Percentiles rank a stretch among this genome's conserved stretches.
phyloP scores from a whole-genome alignment of 2,329 filamentous ascomycete genomes.

The Paraphoma sp. region DNA sequence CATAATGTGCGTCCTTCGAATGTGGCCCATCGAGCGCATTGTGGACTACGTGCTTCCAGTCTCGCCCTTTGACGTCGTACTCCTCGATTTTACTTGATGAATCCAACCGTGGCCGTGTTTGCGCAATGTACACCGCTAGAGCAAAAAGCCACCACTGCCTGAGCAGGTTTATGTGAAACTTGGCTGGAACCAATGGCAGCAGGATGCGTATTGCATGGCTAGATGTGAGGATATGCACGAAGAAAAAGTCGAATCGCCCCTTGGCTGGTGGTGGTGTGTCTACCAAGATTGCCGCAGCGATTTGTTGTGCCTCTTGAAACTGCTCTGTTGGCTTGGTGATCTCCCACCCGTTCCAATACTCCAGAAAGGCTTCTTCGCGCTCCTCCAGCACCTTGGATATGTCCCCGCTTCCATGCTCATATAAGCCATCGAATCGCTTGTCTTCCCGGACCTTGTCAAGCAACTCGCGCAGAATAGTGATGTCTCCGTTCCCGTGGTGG shows the following conservation, averaged over 20 bases:
- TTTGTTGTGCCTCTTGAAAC: conserved; percentile 72
- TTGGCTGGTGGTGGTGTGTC: conserved; percentile 51
- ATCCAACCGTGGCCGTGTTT: conserved; percentile 68
- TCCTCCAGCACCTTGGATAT: conserved; percentile 71
- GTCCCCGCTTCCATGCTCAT: conserved; percentile 67
- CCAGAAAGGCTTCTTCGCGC: conserved; percentile 73
- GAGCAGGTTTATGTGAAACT: conserved; percentile 76
- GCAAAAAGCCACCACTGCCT: conserved; percentile 90
- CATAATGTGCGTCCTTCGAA: conserved; percentile 79
- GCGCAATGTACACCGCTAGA: conserved; percentile 77
- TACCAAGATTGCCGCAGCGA: conserved; percentile 66
- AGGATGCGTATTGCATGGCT: conserved; percentile 84
- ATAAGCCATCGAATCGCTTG: conserved; percentile 71
- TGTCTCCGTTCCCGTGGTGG: conserved; percentile 51
- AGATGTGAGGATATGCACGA: conserved; percentile 81
- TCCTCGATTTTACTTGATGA: conserved; percentile 68
- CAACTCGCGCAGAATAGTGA: conserved; percentile 71
- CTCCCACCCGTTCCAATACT: conserved; percentile 90
- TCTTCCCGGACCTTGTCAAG: conserved; percentile 74
- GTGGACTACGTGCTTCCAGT: conserved; percentile 79
- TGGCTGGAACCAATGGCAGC: conserved; percentile 75
- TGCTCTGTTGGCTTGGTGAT: conserved; percentile 72
- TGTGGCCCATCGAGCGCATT: conserved; percentile 73
- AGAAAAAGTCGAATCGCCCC: conserved; percentile 77
- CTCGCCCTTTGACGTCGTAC: conserved; percentile 66